These are phyloP conservation scores for Ehretia macrophylla DNA, from an alignment of 257 asterid species.

Conservation along the genomic window DNA sequence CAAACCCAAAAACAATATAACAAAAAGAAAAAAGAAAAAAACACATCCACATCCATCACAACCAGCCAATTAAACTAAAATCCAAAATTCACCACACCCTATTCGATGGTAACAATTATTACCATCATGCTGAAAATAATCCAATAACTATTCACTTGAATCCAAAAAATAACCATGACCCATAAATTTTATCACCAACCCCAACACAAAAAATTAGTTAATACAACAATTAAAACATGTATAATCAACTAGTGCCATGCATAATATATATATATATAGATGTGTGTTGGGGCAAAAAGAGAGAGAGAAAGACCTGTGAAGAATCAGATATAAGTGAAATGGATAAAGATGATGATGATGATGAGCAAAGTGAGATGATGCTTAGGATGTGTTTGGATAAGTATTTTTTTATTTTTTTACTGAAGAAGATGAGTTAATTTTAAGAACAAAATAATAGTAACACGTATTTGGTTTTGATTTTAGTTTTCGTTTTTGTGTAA, in stretches of 20 bases:
- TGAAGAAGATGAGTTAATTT: background rate
- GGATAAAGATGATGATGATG: conserved; percentile 3
- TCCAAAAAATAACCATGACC: background rate
- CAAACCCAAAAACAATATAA: too few relatives aligned
- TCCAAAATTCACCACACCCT: too few relatives aligned
- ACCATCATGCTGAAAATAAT: background rate
- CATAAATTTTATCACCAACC: background rate
- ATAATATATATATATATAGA: background rate
- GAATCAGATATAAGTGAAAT: conserved; percentile 6
- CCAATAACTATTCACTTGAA: background rate
- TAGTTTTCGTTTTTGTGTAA: too few relatives aligned
- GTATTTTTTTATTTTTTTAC: background rate
- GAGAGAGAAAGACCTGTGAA: conserved; percentile 33
- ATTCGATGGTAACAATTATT: background rate
- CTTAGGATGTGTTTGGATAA: conserved; percentile 13
- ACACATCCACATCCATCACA: too few relatives aligned
- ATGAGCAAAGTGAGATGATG: conserved; percentile 8
- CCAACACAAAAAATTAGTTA: background rate
- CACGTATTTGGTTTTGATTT: too few relatives aligned
- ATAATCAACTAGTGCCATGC: background rate
- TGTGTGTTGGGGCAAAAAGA: background rate
- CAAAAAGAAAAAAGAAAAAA: too few relatives aligned
- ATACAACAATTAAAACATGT: background rate
- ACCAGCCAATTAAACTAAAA: too few relatives aligned
- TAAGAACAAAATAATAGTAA: too few relatives aligned